Evolutionary conservation across 129 eudicot genomes (phyloP).

Genomic region (Flaveria robusta): DNA sequence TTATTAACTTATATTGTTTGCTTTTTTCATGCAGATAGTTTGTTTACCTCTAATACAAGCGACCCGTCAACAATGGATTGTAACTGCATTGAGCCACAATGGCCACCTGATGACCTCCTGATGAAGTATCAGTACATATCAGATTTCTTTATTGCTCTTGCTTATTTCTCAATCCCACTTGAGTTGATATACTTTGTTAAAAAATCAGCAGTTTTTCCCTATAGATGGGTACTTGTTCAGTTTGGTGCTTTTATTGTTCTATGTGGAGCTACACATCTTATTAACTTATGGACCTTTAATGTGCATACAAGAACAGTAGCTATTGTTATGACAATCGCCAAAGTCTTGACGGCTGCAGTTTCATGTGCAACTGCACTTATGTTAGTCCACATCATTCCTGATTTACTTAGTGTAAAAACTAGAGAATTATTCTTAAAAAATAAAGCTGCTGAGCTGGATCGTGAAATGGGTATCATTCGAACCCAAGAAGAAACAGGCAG

Average conservation of each 20-base stretch:
- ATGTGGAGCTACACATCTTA: constrained; percentile 93
- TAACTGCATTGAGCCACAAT: constrained; percentile 89
- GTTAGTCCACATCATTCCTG: constrained; percentile 92
- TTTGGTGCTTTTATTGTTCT: constrained; percentile 96
- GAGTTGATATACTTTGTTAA: constrained; percentile 90
- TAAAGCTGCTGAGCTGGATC: constrained; percentile 93
- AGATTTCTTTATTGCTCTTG: constrained; percentile 91
- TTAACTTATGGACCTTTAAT: constrained; percentile 82
- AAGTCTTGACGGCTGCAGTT: constrained; percentile 76
- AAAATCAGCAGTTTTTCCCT: constrained; percentile 92
- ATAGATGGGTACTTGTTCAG: constrained; percentile 95
- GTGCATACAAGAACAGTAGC: constrained; percentile 83
- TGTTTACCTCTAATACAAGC: constrained; percentile 23
- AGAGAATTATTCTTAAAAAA: constrained; percentile 86
- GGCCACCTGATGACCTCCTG: constrained; percentile 91
- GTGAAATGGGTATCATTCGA: constrained; percentile 96
- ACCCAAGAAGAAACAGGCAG: constrained; percentile 97
- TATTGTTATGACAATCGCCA: constrained; percentile 81
- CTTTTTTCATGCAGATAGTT: constrained; percentile 33
- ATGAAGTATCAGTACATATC: constrained; percentile 93
- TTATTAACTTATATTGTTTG: constrained; percentile 6
- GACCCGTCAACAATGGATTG: constrained; percentile 59
- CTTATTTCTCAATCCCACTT: constrained; percentile 91
- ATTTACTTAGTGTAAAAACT: constrained; percentile 91
- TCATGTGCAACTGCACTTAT: constrained; percentile 95